Evolutionary conservation across 164 flowering plant genomes (phyloP).

Genomic region (Chimonanthus salicifolius): DNA sequence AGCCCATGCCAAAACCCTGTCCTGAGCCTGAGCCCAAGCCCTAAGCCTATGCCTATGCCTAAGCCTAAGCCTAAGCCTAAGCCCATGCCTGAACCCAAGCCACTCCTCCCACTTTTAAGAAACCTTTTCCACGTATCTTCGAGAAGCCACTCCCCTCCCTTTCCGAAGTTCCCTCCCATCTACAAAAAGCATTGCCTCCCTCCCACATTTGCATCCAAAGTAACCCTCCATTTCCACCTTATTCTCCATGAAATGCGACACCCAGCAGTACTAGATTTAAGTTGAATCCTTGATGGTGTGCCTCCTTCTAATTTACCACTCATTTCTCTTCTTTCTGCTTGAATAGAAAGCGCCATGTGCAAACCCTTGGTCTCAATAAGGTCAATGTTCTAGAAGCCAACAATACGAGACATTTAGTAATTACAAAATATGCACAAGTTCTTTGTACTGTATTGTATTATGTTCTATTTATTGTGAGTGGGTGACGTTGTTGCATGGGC

Average conservation of each 20-base stretch:
- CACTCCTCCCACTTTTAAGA: conserved; percentile 3
- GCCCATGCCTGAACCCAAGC: not conserved
- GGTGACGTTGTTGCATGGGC: too few species aligned
- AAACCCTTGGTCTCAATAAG: not conserved
- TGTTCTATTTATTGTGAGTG: too few species aligned
- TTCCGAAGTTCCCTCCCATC: not conserved
- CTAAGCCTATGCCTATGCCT: not conserved
- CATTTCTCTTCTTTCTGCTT: not conserved
- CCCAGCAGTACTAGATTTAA: not conserved
- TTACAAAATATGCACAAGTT: too few species aligned
- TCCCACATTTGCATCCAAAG: not conserved
- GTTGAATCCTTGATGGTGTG: not conserved
- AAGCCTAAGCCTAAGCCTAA: not conserved
- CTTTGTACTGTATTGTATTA: too few species aligned
- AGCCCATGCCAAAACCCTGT: not conserved
- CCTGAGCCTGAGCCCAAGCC: not conserved
- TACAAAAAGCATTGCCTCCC: not conserved
- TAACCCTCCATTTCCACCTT: conserved; percentile 1
- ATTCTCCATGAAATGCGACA: not conserved
- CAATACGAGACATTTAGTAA: too few species aligned
- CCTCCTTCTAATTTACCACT: too few species aligned
- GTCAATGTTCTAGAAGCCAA: not conserved
- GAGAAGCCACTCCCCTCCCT: not conserved
- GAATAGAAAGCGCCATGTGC: not conserved
- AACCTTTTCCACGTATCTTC: conserved; percentile 5